These are phyloP conservation scores for Microbotryum scabiosae DNA, from an alignment of 1,284 basidiomycete species.

Conservation along the genomic window DNA sequence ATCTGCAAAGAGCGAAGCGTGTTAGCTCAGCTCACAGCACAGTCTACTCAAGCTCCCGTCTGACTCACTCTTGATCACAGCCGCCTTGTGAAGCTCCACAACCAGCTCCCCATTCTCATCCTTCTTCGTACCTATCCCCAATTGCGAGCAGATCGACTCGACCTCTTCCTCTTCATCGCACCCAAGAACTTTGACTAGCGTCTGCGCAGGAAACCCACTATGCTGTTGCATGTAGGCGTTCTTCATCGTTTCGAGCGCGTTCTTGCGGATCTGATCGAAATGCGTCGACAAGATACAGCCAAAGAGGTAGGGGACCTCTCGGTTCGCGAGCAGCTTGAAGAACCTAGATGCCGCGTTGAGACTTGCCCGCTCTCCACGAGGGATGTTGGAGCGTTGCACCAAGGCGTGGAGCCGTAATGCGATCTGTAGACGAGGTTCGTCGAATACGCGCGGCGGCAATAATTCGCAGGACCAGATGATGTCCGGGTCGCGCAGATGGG, in stretches of 20 bases:
- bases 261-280: slow-evolving; percentile 47
- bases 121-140: slow-evolving; percentile 31
- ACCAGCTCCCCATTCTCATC: slow-evolving; percentile 15
- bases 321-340: slow-evolving; percentile 44
- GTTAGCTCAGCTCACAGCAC: slow-evolving; percentile 52
- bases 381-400: slow-evolving; percentile 67
- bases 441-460: slow-evolving; percentile 63
- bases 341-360: slow-evolving; percentile 53
- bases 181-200: slow-evolving; percentile 42
- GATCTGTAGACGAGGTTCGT: slow-evolving; percentile 66
- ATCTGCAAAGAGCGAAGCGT: slow-evolving; percentile 1
- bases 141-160: slow-evolving; percentile 39
- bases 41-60: slow-evolving; percentile 35
- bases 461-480: slow-evolving; percentile 56
- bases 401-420: slow-evolving; percentile 70
- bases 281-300: slow-evolving; percentile 49
- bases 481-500: slow-evolving; percentile 79
- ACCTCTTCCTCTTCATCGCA: slow-evolving; percentile 43
- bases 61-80: slow-evolving; percentile 17
- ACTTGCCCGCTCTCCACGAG: slow-evolving; percentile 46
- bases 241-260: slow-evolving; percentile 46
- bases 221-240: slow-evolving; percentile 44
- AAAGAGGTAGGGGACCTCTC: slow-evolving; percentile 44
- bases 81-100: slow-evolving; percentile 28
- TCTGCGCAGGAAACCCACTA: slow-evolving; percentile 36